These are phyloP conservation scores for Skeletonema costatum DNA, from an alignment of 108 stramenopile genomes.

Conservation along the genomic window DNA sequence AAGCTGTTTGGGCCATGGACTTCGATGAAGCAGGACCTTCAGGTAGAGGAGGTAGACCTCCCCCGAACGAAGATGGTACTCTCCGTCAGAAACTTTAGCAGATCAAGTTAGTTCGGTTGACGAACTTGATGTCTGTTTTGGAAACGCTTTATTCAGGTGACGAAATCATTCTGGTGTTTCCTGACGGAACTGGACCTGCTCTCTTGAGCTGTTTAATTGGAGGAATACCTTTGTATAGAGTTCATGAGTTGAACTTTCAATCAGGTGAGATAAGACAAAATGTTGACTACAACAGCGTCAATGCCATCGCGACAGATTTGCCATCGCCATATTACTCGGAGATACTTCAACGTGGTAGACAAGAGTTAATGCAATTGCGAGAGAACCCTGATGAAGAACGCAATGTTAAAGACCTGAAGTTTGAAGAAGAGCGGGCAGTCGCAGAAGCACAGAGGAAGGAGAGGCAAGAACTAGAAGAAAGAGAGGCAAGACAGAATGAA, in stretches of 20 bases:
- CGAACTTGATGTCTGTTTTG: constrained; percentile 69
- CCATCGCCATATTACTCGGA: constrained; percentile 30
- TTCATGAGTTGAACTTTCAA: constrained; percentile 67
- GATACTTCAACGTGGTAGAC: constrained; percentile 24
- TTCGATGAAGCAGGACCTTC: constrained; percentile 60
- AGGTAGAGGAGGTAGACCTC: constrained; percentile 62
- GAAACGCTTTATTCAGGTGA: constrained; percentile 83
- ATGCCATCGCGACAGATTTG: constrained; percentile 8
- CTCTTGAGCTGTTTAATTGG: constrained; percentile 77
- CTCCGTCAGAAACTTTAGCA: constrained; percentile 73
- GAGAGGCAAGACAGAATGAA: constrained; percentile 21
- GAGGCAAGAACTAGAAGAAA: constrained; percentile 7
- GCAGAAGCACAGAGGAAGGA: constrained; percentile 16
- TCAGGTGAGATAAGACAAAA: constrained; percentile 71
- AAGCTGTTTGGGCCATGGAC: constrained; percentile 80
- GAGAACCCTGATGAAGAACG: constrained; percentile 27
- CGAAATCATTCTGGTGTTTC: constrained; percentile 70
- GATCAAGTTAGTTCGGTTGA: constrained; percentile 76
- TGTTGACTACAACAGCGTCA: constrained; percentile 44
- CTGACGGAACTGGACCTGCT: constrained; percentile 82
- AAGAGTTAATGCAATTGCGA: constrained; percentile 22
- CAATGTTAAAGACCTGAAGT: constrained; percentile 46
- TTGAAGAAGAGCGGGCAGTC: constrained; percentile 25
- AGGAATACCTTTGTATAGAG: constrained; percentile 70
- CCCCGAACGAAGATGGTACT: constrained; percentile 83